These are phyloP conservation scores for Beauveria sp. DNA, from an alignment of 2,329 filamentous ascomycete genomes.

Conservation along the genomic window DNA sequence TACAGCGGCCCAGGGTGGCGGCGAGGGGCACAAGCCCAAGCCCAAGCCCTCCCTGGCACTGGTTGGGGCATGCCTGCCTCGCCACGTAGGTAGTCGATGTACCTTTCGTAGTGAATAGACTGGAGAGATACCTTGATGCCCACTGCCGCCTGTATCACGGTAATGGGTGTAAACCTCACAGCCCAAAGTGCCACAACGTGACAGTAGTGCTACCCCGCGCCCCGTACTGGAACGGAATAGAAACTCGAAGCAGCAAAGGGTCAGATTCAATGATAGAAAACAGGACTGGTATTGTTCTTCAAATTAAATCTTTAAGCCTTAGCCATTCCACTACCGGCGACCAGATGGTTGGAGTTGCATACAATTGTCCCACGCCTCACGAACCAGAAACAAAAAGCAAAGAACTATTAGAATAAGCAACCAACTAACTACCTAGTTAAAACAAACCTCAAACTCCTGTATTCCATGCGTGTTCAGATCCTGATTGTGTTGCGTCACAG, in stretches of 20 bases:
- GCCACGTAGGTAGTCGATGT: neutral
- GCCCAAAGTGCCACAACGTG: neutral
- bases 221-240: no score
- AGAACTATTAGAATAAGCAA: constrained; percentile 1
- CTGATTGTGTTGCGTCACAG: neutral
- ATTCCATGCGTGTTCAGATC: neutral
- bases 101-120: neutral
- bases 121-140: neutral
- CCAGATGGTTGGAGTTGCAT: neutral
- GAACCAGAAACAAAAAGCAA: neutral
- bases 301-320: constrained; percentile 3
- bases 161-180: neutral
- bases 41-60: constrained; percentile 1
- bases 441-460: constrained; percentile 4
- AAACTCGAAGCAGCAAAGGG: neutral
- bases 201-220: neutral
- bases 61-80: neutral
- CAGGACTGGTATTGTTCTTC: constrained; percentile 7
- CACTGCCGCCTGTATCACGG: neutral
- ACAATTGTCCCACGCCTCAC: neutral
- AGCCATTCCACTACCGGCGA: neutral
- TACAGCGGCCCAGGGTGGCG: neutral
- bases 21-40: constrained; percentile 5
- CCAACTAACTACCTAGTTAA: neutral
- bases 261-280: neutral